Evolutionary conservation across 108 stramenopile species (phyloP).

Genomic region (Skeletonema marinoi): DNA sequence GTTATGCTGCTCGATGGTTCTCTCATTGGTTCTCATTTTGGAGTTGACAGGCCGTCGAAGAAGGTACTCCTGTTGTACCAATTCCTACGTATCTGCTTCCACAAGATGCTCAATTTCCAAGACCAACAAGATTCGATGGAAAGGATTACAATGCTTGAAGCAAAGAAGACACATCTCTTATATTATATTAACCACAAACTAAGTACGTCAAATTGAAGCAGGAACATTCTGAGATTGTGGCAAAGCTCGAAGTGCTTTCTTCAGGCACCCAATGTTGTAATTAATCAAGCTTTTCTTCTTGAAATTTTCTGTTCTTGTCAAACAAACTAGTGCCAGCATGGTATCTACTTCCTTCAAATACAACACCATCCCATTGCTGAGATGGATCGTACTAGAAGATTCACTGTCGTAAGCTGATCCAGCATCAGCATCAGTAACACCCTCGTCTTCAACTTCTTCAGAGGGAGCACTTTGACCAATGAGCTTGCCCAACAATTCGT

Average conservation of each 20-base stretch:
- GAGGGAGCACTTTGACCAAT: constrained; percentile 63
- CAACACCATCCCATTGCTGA: constrained; percentile 96
- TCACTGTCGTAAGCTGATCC: constrained; percentile 93
- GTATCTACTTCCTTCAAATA: constrained; percentile 95
- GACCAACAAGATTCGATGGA: too few relatives aligned
- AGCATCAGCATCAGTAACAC: constrained; percentile 56
- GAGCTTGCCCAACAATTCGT: constrained; percentile 74
- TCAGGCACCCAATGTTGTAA: constrained; percentile 95
- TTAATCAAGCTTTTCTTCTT: constrained; percentile 94
- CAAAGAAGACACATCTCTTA: neutral
- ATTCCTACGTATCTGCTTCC: too few relatives aligned
- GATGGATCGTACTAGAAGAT: constrained; percentile 91
- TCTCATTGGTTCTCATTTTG: too few relatives aligned
- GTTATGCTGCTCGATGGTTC: too few relatives aligned
- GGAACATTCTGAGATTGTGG: constrained; percentile 25
- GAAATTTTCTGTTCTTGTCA: constrained; percentile 93
- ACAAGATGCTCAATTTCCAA: too few relatives aligned
- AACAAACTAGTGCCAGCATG: constrained; percentile 96
- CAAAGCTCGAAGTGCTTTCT: constrained; percentile 80
- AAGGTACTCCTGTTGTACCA: too few relatives aligned
- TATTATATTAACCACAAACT: neutral
- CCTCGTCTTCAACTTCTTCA: constrained; percentile 43
- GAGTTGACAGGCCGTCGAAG: too few relatives aligned
- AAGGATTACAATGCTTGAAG: too few relatives aligned
- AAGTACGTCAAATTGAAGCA: constrained; percentile 4